A percentile compares a stretch with the other conserved stretches of the same genome.
These are phyloP conservation scores for Inga laurina DNA, from an alignment of 306 rosid genomes.

Conservation along the genomic window DNA sequence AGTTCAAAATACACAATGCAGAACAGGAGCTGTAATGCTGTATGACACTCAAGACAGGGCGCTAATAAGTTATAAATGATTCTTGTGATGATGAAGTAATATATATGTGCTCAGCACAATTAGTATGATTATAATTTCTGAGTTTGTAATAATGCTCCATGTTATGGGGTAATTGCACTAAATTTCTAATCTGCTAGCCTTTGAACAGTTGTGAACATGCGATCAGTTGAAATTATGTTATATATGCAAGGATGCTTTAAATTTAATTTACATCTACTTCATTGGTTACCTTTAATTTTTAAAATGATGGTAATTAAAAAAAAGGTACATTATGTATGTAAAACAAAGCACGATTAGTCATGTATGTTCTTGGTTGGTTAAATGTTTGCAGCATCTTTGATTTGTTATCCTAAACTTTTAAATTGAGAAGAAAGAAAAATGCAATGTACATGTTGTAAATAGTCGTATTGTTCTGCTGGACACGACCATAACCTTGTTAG, in stretches of 20 bases:
- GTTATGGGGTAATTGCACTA: neutral
- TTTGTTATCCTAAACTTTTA: neutral
- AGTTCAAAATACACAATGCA: neutral
- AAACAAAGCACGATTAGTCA: too few species aligned
- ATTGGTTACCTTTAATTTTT: neutral
- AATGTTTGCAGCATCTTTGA: neutral
- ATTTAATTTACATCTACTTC: neutral
- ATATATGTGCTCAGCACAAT: neutral
- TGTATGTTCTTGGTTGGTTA: neutral
- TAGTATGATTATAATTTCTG: neutral
- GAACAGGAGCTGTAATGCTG: neutral
- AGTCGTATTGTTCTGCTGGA: neutral
- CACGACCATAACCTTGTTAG: neutral
- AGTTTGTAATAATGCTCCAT: neutral
- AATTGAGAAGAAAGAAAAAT: neutral
- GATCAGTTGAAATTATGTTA: neutral
- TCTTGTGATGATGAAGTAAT: neutral
- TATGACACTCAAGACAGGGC: neutral
- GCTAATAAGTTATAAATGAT: neutral
- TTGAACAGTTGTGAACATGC: neutral
- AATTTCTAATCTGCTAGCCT: neutral
- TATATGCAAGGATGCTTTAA: neutral
- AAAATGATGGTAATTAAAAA: too few species aligned
- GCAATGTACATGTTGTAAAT: too few species aligned
- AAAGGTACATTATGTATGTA: too few species aligned